Conservation (phyloP, 129 eudicot genomes). For the Dittrichia graveolens region DNA sequence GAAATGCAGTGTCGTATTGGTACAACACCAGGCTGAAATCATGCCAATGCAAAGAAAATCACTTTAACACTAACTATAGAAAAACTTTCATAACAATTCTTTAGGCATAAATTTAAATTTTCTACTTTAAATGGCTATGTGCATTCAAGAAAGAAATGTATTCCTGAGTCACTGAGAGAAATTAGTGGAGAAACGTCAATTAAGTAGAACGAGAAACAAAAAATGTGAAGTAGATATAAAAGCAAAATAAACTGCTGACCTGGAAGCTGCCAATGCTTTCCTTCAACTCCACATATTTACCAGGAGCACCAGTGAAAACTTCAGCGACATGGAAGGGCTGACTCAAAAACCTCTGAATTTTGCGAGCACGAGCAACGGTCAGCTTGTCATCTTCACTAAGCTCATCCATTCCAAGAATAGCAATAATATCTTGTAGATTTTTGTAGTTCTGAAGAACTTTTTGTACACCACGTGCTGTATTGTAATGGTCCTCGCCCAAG, state of each 20-base stretch:
- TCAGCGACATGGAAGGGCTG: constrained; percentile 98
- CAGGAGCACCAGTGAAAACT: constrained; percentile 46
- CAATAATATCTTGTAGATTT: constrained; percentile 90
- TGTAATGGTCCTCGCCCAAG: constrained; percentile 80
- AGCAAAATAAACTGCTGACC: constrained; percentile 35
- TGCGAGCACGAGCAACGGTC: constrained; percentile 90
- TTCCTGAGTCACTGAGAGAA: no score
- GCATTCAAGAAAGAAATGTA: no score
- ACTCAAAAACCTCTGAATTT: constrained; percentile 79
- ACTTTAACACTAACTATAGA: no score
- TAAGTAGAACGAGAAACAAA: no score
- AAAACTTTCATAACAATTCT: no score
- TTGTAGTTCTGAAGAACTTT: constrained; percentile 87
- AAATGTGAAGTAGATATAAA: no score
- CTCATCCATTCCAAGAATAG: constrained; percentile 90
- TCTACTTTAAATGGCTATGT: no score
- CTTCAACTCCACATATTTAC: constrained; percentile 83
- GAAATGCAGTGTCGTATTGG: no score
- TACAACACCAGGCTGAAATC: no score
- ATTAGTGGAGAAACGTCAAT: no score
- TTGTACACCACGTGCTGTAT: constrained; percentile 92
- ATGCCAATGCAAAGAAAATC: no score
- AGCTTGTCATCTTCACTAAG: constrained; percentile 84
- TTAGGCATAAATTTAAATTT: no score
- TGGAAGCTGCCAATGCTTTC: constrained; percentile 85